Percentiles rank a stretch among this genome's conserved stretches.
Conservation (phyloP, 2,329 filamentous ascomycete genomes). For the Fusarium sp. region DNA sequence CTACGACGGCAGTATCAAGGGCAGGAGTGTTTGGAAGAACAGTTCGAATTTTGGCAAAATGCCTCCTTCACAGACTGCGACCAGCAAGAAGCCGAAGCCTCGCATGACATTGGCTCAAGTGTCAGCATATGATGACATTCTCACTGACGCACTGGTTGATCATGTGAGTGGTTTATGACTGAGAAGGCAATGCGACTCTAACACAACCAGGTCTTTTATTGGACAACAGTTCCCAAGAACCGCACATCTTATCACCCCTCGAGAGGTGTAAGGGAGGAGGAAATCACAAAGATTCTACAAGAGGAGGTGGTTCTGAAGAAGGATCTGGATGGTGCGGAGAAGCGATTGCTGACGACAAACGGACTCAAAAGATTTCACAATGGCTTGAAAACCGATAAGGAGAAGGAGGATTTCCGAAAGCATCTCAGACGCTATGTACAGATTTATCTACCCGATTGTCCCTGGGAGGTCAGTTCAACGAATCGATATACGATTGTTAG, state of each 20-base stretch:
- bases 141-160: constrained; percentile 95
- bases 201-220: constrained; percentile 79
- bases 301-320: constrained; percentile 78
- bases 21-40: not conserved
- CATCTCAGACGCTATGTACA: constrained; percentile 92
- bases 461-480: constrained; percentile 90
- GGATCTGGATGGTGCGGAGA: constrained; percentile 76
- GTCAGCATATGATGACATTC: constrained; percentile 92
- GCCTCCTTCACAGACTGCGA: constrained; percentile 52
- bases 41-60: constrained; percentile 40
- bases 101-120: constrained; percentile 87
- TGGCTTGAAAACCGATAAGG: constrained; percentile 76
- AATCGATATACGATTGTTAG: constrained; percentile 94
- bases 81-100: constrained; percentile 74
- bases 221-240: constrained; percentile 96
- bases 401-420: constrained; percentile 85
- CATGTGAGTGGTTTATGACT: constrained; percentile 71
- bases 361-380: constrained; percentile 79
- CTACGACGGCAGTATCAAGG: constrained; percentile 4
- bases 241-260: constrained; percentile 85
- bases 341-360: constrained; percentile 75
- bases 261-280: constrained; percentile 77
- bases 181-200: constrained; percentile 30
- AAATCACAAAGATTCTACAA: constrained; percentile 70
- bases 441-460: constrained; percentile 92